Base-by-base conservation (phyloP, 2,329 filamentous ascomycete species). In the Diaporthe citrichinensis region DNA sequence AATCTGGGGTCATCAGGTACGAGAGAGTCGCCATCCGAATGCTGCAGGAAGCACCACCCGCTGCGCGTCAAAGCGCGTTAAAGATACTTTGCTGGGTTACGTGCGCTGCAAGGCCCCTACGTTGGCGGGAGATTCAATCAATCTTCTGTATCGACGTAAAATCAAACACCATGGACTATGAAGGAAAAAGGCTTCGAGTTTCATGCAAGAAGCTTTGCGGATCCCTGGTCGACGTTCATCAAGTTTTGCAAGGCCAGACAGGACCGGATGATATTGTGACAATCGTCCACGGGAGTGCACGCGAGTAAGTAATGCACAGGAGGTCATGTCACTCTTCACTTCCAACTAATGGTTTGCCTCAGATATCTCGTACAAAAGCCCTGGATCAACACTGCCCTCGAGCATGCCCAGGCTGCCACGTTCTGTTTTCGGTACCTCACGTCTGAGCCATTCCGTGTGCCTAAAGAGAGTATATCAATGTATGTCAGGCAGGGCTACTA, bases 191-290 rank as follows among this genome's bases (percentile, higher is more conserved):
- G 14, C 46, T 69, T 12, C 25, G 65, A 39, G 23, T 69, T 1
- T 69, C 46, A 25, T 69, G 65, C 31, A 69, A 69, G n/a, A 6
- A 69, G 10, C 65, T 69, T 25, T 69, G 65, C n/a, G 65, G 65
- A 8, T 69, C 65, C 14, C 20, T 69, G 25, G 46, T 69, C 20
- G 65, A 69, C 14, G 31, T 69, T 5, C 65, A 69, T 39, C 46
- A 34, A 17, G 65, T 4, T 3, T 23, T 39, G 46, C 9, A 34
- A 4, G 65, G 65, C 23, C 65, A 69, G 7, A 7, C 46, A 28
- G 51, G 46, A 7, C 36, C 65, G 2, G 65, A 69, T 15, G 65
- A 69, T 25, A 28, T 69, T 12, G 25, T 69, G 17, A 68, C 10
- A 9, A 53, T 69, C 4, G 65, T 69, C 31, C 65, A 69, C 23